Conservation (phyloP, 192 early-diverging fungal species). For the Coemansia sp. region DNA sequence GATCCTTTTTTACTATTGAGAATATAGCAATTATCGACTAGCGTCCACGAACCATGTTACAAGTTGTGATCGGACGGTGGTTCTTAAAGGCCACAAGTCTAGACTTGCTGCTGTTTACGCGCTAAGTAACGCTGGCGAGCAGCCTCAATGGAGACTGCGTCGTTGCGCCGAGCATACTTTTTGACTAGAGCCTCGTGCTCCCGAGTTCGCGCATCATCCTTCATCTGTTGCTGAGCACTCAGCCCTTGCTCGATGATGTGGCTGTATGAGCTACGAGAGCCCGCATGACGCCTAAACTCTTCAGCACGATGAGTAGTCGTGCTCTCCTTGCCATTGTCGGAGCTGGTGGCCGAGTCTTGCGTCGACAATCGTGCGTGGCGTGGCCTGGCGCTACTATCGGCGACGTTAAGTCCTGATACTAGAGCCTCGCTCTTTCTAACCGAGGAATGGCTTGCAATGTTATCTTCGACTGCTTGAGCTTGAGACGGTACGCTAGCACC, state of each 20-base stretch:
- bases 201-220: slow-evolving; percentile 5
- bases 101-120: slow-evolving; percentile 19
- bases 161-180: slow-evolving; percentile 47
- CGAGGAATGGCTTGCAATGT: not conserved
- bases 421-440: not conserved
- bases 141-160: slow-evolving; percentile 27
- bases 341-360: too few species aligned
- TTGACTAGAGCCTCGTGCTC: slow-evolving; percentile 24
- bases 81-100: not conserved
- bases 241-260: not conserved
- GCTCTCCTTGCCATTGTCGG: not conserved
- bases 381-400: not conserved
- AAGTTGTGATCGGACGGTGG: too few species aligned
- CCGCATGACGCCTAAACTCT: not conserved
- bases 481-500: too few species aligned
- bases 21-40: not conserved
- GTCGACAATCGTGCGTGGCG: not conserved
- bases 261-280: not conserved
- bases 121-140: slow-evolving; percentile 36
- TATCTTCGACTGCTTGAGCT: not conserved
- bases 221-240: slow-evolving; percentile 13
- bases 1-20: not conserved
- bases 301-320: not conserved
- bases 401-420: not conserved
- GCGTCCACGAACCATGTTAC: too few species aligned